A percentile compares a stretch with the other conserved stretches of the same genome.
These are phyloP conservation scores for Solanum habrochaites DNA, from an alignment of 257 asterid species.

Conservation along the genomic window DNA sequence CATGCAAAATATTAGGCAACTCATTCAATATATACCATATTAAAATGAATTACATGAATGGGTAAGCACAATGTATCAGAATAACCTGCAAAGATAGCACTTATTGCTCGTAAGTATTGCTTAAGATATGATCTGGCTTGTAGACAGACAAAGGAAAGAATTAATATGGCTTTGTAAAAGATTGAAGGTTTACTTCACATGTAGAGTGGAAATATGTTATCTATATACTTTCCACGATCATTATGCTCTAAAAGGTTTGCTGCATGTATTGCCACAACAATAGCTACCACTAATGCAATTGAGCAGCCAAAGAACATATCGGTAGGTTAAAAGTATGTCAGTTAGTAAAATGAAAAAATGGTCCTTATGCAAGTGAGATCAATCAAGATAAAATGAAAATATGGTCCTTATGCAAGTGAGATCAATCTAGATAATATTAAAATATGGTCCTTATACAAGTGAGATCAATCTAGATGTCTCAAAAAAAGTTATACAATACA, in stretches of 20 bases:
- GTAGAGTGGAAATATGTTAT: constrained; percentile 64
- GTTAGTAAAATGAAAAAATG: background rate
- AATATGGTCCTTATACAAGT: background rate
- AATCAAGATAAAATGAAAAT: too few relatives aligned
- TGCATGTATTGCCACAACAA: constrained; percentile 29
- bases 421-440: too few relatives aligned
- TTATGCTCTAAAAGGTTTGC: constrained; percentile 31
- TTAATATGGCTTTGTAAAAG: background rate
- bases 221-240: constrained; percentile 43
- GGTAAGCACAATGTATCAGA: constrained; percentile 38
- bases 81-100: constrained; percentile 30
- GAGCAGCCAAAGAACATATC: constrained; percentile 71
- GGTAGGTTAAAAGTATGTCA: constrained; percentile 1
- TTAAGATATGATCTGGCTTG: background rate
- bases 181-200: constrained; percentile 23
- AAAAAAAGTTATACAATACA: background rate
- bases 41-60: constrained; percentile 34
- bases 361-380: background rate
- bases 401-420: background rate
- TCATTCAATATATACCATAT: background rate
- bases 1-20: background rate
- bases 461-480: background rate
- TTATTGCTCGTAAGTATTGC: background rate
- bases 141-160: background rate
- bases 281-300: constrained; percentile 41